Evolutionary conservation across 208 protist genomes (phyloP).

Genomic region (Wallacemonas collosoma): DNA sequence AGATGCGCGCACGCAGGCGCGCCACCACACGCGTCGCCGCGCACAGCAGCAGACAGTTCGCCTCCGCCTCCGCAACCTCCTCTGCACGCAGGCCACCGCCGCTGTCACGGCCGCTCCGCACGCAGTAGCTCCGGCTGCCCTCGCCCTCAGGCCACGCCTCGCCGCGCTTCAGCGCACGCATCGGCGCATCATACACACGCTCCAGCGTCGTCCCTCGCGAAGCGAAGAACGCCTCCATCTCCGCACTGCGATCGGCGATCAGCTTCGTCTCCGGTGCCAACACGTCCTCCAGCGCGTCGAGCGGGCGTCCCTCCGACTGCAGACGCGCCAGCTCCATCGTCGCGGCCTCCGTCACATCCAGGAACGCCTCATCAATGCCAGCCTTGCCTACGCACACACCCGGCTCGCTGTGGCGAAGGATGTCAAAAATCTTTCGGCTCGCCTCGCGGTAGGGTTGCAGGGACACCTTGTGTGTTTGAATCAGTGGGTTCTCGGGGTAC

Average conservation of each 20-base stretch:
- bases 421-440: conserved; percentile 68
- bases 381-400: conserved; percentile 69
- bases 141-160: conserved; percentile 17
- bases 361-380: conserved; percentile 86
- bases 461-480: conserved; percentile 71
- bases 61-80: conserved; percentile 27
- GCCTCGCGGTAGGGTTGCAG: conserved; percentile 86
- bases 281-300: conserved; percentile 49
- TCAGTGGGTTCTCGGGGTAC: conserved; percentile 57
- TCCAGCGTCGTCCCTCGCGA: conserved; percentile 46
- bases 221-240: conserved; percentile 54
- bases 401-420: conserved; percentile 47
- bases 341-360: conserved; percentile 84
- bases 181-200: conserved; percentile 53
- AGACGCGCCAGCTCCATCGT: conserved; percentile 38
- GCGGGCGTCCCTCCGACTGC: conserved; percentile 4
- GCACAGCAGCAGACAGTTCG: conserved; percentile 52
- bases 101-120: neutral
- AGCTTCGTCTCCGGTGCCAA: conserved; percentile 51
- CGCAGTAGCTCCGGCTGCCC: conserved; percentile 36
- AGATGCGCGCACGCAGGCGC: conserved; percentile 56
- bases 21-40: conserved; percentile 70
- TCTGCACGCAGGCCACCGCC: conserved; percentile 1
- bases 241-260: conserved; percentile 48
- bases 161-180: conserved; percentile 48